Evolutionary conservation across 225 moss, liverwort and hornwort genomes (phyloP).

Genomic region (Sphagnum tenellum): DNA sequence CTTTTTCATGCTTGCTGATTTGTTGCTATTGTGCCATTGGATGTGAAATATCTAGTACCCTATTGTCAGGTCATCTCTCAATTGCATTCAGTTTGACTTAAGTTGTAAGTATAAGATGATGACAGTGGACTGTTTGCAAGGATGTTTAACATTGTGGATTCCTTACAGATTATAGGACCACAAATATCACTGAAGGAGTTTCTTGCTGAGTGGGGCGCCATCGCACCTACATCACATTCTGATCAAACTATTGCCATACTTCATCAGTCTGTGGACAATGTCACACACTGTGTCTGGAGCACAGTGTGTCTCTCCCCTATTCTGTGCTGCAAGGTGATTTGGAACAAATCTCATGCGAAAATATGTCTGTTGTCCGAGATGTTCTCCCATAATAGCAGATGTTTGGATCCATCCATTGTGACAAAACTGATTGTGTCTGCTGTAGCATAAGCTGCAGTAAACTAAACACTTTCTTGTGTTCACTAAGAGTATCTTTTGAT

Average conservation of each 20-base stretch:
- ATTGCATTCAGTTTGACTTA: neutral
- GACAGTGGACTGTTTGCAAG: constrained; percentile 21
- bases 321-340: constrained; percentile 39
- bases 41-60: too few relatives aligned
- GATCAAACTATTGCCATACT: constrained; percentile 53
- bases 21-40: too few relatives aligned
- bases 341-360: neutral
- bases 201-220: constrained; percentile 16
- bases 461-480: too few relatives aligned
- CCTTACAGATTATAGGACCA: constrained; percentile 36
- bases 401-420: too few relatives aligned
- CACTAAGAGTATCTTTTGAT: neutral
- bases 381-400: neutral
- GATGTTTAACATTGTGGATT: constrained; percentile 46
- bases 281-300: constrained; percentile 35
- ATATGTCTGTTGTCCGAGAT: neutral
- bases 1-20: too few relatives aligned
- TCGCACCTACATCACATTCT: constrained; percentile 27
- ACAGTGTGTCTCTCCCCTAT: constrained; percentile 31
- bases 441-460: too few relatives aligned
- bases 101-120: constrained; percentile 1
- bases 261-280: constrained; percentile 49
- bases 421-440: too few relatives aligned
- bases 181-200: constrained; percentile 17
- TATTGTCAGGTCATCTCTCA: too few relatives aligned